Evolutionary conservation across 2,329 filamentous ascomycete genomes (phyloP), one percentile per base, ranked within the genome.

Genomic region (Neofusicoccum kwambonambiense): DNA sequence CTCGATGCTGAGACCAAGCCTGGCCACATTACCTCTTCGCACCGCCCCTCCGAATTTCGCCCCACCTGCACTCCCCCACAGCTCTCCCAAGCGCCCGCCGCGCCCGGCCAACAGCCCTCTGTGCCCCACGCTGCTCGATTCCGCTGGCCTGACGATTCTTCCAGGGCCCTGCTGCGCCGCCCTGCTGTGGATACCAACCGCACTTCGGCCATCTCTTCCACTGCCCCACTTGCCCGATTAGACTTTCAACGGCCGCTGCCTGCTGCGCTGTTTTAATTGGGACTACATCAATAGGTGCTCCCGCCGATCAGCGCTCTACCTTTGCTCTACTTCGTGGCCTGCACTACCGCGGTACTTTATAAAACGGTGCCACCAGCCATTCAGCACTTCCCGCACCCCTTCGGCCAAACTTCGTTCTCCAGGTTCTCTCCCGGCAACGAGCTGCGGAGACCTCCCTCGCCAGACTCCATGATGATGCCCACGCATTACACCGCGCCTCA

Each of bases 1-100:
- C 60, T 64, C 61, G 35, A 64, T 64, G 61, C 61, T 64, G 61
- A 45, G 61, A 22, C 39, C 50, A 64, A 35, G 12, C 49, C 61
- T 51, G 50, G 49, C 19, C 45, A 34, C 61, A 64, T 54, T 45
- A 44, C 50, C 61, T 64, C 61, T 64, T 54, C 37, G 22, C 31
- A 45, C 50, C 49, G 39, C 37, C 19, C 61, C 39, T 22, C n/a
- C 9, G 49, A 13, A 19, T 56, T 27, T 49, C 56, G 49, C 37
- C 49, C 39, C 49, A 41, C 41, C 22, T 47, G 45, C 17, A 6
- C 9, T 49, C 45, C 27, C 19, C 45, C 44, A 37, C 50, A 54
- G 22, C 47, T 35, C n/a, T 27, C 22, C 39, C 50, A 22, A 12
- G 17, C 47, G 19, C n/a, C 39, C 41, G 39, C 31, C 19, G 50